These are phyloP conservation scores for Citrus glauca DNA, from an alignment of 345 rosid genomes.

Conservation along the genomic window DNA sequence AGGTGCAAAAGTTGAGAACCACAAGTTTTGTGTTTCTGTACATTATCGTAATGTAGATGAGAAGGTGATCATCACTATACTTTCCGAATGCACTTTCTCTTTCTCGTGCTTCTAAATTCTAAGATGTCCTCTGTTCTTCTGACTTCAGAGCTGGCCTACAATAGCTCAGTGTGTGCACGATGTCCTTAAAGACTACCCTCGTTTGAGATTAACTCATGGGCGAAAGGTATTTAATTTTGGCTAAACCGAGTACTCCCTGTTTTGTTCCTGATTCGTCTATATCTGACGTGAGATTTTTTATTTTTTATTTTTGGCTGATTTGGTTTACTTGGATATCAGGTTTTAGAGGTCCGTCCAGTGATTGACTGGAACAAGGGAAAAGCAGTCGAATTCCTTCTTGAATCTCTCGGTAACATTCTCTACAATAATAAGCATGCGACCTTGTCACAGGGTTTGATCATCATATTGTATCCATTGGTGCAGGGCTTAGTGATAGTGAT, in stretches of 20 bases:
- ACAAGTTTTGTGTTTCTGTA: conserved; percentile 92
- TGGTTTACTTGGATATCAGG: conserved; percentile 34
- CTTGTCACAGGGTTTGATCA: not conserved
- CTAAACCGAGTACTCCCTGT: not conserved
- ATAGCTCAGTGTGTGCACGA: conserved; percentile 88
- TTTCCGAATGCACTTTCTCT: not conserved
- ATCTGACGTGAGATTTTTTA: not conserved
- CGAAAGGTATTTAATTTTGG: conserved; percentile 39
- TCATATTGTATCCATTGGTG: not conserved
- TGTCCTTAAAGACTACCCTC: conserved; percentile 72
- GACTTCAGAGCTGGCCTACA: conserved; percentile 68
- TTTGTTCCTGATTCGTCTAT: not conserved
- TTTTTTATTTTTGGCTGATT: not conserved
- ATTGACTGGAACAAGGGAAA: conserved; percentile 97
- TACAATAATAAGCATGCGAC: not conserved
- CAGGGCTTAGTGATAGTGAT: conserved; percentile 61
- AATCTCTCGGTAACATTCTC: conserved; percentile 67
- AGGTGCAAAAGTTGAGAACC: conserved; percentile 89
- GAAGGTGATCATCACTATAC: conserved; percentile 40
- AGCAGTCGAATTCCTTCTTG: conserved; percentile 90
- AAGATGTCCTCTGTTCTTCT: conserved; percentile 4
- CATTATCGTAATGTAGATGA: conserved; percentile 98
- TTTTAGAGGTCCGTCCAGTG: conserved; percentile 94
- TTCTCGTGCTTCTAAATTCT: not conserved
- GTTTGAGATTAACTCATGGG: conserved; percentile 70